Percentiles rank a stretch among this genome's conserved stretches.
Evolutionary conservation across 176 grass and related monocot genomes (phyloP).

Genomic region (Bonia amplexicaulis): DNA sequence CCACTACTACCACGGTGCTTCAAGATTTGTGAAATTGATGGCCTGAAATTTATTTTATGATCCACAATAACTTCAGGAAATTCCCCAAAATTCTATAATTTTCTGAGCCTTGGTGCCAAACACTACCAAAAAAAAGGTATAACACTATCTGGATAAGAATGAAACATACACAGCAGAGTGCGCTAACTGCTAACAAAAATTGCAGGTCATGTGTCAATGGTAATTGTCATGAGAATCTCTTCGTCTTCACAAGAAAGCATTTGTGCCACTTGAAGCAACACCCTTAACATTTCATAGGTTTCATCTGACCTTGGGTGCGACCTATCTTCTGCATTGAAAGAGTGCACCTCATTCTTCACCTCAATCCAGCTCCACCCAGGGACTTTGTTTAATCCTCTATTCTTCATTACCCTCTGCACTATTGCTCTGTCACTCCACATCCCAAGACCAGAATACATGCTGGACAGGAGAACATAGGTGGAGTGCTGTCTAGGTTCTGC

Average conservation of each 20-base stretch:
- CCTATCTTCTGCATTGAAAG: constrained; percentile 62
- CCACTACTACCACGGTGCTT: neutral
- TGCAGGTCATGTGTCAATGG: constrained; percentile 2
- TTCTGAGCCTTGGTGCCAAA: neutral
- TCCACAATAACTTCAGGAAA: neutral
- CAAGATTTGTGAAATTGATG: neutral
- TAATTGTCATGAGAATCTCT: constrained; percentile 9
- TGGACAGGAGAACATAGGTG: constrained; percentile 58
- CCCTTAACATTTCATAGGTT: constrained; percentile 41
- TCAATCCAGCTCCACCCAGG: constrained; percentile 85
- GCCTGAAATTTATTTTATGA: neutral
- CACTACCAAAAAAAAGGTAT: neutral
- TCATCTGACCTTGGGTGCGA: constrained; percentile 39
- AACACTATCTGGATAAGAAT: neutral
- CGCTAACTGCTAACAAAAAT: neutral
- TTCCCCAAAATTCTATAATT: no score
- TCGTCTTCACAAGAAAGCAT: neutral
- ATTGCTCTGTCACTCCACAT: constrained; percentile 61
- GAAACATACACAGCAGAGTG: neutral
- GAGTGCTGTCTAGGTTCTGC: constrained; percentile 54
- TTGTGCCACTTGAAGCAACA: constrained; percentile 33
- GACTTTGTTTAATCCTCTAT: constrained; percentile 55
- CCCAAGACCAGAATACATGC: constrained; percentile 55
- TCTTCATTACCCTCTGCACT: constrained; percentile 62
- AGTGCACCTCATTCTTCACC: constrained; percentile 54